phyloP scores from a whole-genome alignment of 495 filamentous ascomycete species.

The Penicillium paxilli region DNA sequence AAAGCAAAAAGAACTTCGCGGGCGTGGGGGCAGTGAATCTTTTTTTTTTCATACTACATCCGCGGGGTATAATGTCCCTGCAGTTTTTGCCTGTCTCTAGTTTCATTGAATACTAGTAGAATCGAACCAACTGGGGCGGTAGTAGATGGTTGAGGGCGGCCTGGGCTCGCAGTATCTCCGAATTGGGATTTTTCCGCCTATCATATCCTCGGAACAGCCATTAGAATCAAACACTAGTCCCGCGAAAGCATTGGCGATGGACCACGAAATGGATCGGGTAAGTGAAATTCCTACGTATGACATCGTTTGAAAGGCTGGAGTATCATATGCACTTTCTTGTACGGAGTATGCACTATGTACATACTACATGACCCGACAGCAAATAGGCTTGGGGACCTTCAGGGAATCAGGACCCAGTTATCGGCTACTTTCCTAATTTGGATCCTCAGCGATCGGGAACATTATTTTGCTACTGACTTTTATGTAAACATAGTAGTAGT shows the following conservation, averaged over 20 bases:
- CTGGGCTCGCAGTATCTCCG: slow-evolving; percentile 16
- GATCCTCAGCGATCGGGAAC: not conserved
- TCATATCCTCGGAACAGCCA: not conserved
- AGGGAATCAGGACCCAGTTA: not conserved
- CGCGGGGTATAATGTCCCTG: not conserved
- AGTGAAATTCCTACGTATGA: too few relatives aligned
- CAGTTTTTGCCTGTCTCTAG: not conserved
- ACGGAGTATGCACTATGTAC: too few relatives aligned
- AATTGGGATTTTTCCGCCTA: slow-evolving; percentile 6
- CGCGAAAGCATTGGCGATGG: not conserved
- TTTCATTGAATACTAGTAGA: not conserved
- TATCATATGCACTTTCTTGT: not conserved
- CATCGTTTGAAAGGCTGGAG: too few relatives aligned
- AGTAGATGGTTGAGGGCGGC: not conserved
- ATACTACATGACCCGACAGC: not conserved
- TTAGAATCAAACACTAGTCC: not conserved
- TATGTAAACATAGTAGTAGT: too few relatives aligned
- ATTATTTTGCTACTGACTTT: not conserved
- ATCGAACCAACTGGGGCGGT: not conserved
- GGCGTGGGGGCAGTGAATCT: not conserved
- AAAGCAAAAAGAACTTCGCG: too few relatives aligned
- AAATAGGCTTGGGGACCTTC: not conserved
- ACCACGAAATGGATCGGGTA: too few relatives aligned
- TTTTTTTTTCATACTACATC: not conserved
- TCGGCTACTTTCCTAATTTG: not conserved